Evolutionary conservation across 768 basidiomycete genomes (phyloP).

Genomic region (Xerocomellus amylosporus): DNA sequence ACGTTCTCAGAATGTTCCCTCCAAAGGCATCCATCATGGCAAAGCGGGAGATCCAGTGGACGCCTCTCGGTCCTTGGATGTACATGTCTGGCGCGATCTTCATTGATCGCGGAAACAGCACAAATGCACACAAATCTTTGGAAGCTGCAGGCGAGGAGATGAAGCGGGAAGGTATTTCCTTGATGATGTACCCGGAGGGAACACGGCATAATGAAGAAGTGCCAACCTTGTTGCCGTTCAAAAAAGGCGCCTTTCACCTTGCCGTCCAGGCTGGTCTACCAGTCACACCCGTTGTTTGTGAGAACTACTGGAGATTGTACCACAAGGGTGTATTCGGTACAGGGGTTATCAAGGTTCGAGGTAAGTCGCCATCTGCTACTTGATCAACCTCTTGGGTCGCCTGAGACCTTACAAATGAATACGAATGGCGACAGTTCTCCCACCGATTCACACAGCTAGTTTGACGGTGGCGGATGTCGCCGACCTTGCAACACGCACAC

Average conservation of each 20-base stretch:
- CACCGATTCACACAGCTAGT: slow-evolving; percentile 76
- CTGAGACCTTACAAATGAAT: neutral
- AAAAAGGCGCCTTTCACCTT: slow-evolving; percentile 98
- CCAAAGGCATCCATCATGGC: slow-evolving; percentile 83
- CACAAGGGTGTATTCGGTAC: slow-evolving; percentile 70
- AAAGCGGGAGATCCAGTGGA: slow-evolving; percentile 84
- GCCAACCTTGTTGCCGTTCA: slow-evolving; percentile 79
- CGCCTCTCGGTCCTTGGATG: slow-evolving; percentile 92
- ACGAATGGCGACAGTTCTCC: slow-evolving; percentile 62
- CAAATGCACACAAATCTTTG: slow-evolving; percentile 71
- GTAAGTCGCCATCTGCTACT: slow-evolving; percentile 32
- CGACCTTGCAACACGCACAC: slow-evolving; percentile 62
- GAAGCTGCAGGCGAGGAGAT: slow-evolving; percentile 75
- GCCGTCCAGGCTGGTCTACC: slow-evolving; percentile 90
- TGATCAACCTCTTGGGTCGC: neutral
- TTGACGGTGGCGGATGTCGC: slow-evolving; percentile 69
- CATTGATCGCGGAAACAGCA: slow-evolving; percentile 80
- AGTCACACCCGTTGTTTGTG: slow-evolving; percentile 85
- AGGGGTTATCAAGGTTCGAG: slow-evolving; percentile 78
- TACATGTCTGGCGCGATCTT: slow-evolving; percentile 86
- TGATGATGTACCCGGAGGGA: slow-evolving; percentile 98
- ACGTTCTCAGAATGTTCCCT: slow-evolving; percentile 68
- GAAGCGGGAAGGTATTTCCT: slow-evolving; percentile 63
- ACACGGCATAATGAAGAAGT: slow-evolving; percentile 72
- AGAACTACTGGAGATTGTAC: slow-evolving; percentile 92